Evolutionary conservation across 2,329 filamentous ascomycete genomes (phyloP).

Genomic region (Bipolaris cookei): DNA sequence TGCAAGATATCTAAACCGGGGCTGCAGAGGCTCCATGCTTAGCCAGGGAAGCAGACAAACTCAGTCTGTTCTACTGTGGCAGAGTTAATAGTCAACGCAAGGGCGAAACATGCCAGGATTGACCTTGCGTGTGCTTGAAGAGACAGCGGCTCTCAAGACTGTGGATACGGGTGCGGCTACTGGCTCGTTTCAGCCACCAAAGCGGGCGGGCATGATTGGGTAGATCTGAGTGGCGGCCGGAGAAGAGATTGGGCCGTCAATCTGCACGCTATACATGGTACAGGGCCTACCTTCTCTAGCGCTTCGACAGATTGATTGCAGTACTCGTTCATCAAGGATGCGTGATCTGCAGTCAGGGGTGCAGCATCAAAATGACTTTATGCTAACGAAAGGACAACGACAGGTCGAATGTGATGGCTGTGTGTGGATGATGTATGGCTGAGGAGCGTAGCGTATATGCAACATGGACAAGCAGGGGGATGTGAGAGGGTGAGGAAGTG

Average conservation of each 20-base stretch:
- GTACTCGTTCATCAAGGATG: constrained; percentile 15
- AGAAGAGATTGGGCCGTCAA: constrained; percentile 3
- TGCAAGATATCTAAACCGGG: constrained; percentile 6
- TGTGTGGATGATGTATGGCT: constrained; percentile 8
- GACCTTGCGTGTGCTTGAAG: not conserved
- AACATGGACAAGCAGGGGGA: constrained; percentile 8
- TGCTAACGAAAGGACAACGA: constrained; percentile 15
- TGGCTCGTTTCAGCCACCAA: constrained; percentile 1
- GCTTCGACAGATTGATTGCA: constrained; percentile 19
- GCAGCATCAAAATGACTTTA: constrained; percentile 15
- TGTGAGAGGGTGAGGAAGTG: not conserved
- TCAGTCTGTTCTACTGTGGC: not conserved
- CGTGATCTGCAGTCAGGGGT: constrained; percentile 27
- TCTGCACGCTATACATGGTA: constrained; percentile 20
- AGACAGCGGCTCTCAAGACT: not conserved
- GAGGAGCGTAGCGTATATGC: constrained; percentile 7
- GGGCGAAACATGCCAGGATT: not conserved
- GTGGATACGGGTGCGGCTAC: not conserved
- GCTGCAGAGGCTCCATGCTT: not conserved
- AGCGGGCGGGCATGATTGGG: constrained; percentile 2
- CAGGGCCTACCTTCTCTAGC: constrained; percentile 16
- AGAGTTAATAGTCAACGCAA: not conserved
- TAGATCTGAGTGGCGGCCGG: constrained; percentile 1
- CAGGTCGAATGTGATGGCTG: not conserved
- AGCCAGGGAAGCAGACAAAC: not conserved